These are phyloP conservation scores for Aureobasidium leucospermi DNA, from an alignment of 2,329 filamentous ascomycete species.

Conservation along the genomic window DNA sequence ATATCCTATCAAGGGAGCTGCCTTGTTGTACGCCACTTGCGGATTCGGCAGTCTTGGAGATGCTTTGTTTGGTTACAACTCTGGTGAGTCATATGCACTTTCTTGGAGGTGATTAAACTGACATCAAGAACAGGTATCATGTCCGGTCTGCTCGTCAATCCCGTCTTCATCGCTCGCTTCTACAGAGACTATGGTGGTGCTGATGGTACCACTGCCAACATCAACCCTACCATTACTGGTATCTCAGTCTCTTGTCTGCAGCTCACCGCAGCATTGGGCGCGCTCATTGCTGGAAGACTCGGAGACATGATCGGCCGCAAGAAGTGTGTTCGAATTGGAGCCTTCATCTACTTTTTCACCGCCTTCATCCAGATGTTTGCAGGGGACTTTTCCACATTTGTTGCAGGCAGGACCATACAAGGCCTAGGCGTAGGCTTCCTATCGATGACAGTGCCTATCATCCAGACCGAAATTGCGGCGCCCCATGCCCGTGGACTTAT, in stretches of 20 bases:
- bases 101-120: constrained; percentile 2
- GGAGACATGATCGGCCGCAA: constrained; percentile 84
- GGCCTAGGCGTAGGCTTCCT: constrained; percentile 38
- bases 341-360: constrained; percentile 40
- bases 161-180: constrained; percentile 34
- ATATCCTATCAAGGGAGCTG: constrained; percentile 32
- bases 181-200: constrained; percentile 33
- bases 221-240: constrained; percentile 47
- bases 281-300: constrained; percentile 71
- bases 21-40: constrained; percentile 33
- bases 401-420: constrained; percentile 36
- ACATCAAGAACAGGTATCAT: constrained; percentile 29
- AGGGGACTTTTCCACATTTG: constrained; percentile 75
- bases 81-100: constrained; percentile 23
- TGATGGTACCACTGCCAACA: constrained; percentile 25
- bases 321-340: constrained; percentile 61
- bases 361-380: constrained; percentile 65
- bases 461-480: constrained; percentile 57
- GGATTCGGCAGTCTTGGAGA: constrained; percentile 35
- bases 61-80: constrained; percentile 37
- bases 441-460: constrained; percentile 40
- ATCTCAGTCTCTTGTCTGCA: constrained; percentile 95
- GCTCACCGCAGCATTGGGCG: constrained; percentile 81
- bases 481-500: constrained; percentile 89
- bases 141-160: constrained; percentile 34